Base-by-base conservation (phyloP, 495 filamentous ascomycete genomes). In the Glutinoglossum americanum region DNA sequence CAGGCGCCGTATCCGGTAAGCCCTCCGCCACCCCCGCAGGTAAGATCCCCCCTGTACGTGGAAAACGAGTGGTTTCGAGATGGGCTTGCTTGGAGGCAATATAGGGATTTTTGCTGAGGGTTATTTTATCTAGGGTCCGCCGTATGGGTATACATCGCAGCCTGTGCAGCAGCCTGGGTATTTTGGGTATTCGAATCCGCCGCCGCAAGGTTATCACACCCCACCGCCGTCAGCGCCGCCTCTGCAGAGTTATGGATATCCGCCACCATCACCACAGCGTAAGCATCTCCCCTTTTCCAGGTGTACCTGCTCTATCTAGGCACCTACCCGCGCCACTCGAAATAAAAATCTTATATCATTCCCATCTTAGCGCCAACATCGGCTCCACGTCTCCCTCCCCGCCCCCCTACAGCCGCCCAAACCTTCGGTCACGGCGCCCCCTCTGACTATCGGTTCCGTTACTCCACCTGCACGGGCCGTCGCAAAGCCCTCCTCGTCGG, bases 401-500 rank as follows among this genome's bases (percentile, higher is more conserved):
- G 77, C 19, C 81, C 81, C n/a, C 83, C 83, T 1, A 63, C 72
- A 25, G 66, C 73, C 27, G 71, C 74, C 5, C 80, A 83, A 65
- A 70, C 72, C 60, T 97, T 95, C 64, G 84, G 85, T 37, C 71
- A 76, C 41, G 89, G 87, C 55, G 88, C 89, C 26, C 84, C 87
- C 28, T 75, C 79, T 59, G 75, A 76, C 56, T 92, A 94, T 66
- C 80, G 73, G 51, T 96, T 89, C 69, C 84, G 87, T 66, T 96
- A 96, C 69, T 95, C 89, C 57, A 80, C 84, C 56, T 98, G 92
- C 66, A 90, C 85, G 3, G 92, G 92, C 23, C 80, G 83, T 63
- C 74, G 88, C 64, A 98, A 95, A 76, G 92, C 92, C 25, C 72
- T 98, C 32, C 70, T 98, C 60, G 93, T 98, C 60, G 92, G 92